These are phyloP conservation scores for Sambucus nigra DNA, from an alignment of 129 eudicot species.

Conservation along the genomic window DNA sequence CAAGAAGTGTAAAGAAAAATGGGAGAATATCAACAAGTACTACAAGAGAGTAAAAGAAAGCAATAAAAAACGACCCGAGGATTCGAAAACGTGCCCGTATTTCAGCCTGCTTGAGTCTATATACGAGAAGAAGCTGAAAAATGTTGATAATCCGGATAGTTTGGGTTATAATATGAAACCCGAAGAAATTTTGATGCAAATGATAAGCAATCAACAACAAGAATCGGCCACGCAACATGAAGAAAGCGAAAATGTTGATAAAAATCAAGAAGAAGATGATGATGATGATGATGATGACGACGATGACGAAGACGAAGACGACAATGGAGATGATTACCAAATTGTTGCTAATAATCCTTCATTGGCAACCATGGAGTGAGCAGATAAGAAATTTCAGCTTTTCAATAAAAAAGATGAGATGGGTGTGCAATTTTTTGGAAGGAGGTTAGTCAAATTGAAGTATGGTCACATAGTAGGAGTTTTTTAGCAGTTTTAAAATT, in stretches of 20 bases:
- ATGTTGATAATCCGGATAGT: constrained; percentile 14
- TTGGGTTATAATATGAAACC: constrained; percentile 32
- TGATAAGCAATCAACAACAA: constrained; percentile 24
- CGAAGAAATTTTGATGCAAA: constrained; percentile 36
- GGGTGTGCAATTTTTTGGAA: constrained; percentile 6
- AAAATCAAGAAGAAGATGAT: constrained; percentile 11
- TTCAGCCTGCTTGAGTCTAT: constrained; percentile 33
- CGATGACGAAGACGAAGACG: constrained; percentile 15
- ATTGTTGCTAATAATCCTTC: constrained; percentile 17
- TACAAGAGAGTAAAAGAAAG: constrained; percentile 41
- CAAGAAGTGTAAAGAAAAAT: constrained; percentile 47
- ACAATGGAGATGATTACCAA: constrained; percentile 18
- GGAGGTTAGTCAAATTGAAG: no score
- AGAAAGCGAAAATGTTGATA: constrained; percentile 14
- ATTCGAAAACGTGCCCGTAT: constrained; percentile 52
- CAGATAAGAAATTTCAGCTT: constrained; percentile 10
- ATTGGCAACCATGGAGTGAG: constrained; percentile 14
- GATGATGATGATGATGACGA: background rate
- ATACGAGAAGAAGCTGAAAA: constrained; percentile 24
- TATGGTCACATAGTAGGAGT: no score
- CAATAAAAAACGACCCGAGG: constrained; percentile 39
- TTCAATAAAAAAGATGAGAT: constrained; percentile 2
- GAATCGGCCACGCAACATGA: constrained; percentile 8
- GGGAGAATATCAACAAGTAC: constrained; percentile 50
- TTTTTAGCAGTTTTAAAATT: no score